Percentiles rank a stretch among this genome's conserved stretches.
These are phyloP conservation scores for Colletotrichum zoysiae DNA, from an alignment of 2,329 filamentous ascomycete species.

Conservation along the genomic window DNA sequence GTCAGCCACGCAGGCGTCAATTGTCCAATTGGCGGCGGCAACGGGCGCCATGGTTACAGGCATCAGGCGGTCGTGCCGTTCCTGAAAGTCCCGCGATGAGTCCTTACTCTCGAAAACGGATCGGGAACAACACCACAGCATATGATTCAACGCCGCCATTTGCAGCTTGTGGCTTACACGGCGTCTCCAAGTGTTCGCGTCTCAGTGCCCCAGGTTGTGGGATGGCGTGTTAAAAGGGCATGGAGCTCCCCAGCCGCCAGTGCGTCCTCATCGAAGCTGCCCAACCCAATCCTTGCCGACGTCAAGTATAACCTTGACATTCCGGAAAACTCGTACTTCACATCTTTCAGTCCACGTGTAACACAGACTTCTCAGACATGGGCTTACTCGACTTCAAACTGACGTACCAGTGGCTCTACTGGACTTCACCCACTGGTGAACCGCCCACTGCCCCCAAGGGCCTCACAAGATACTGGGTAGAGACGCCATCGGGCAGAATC, in stretches of 20 bases:
- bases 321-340: neutral
- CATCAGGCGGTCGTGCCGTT: neutral
- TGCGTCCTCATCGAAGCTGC: neutral
- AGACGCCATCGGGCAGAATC: slow-evolving; percentile 59
- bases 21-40: slow-evolving; percentile 31
- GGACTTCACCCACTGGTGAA: slow-evolving; percentile 46
- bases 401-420: slow-evolving; percentile 51
- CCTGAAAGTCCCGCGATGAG: slow-evolving; percentile 35
- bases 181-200: slow-evolving; percentile 1
- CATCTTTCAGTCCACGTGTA: neutral
- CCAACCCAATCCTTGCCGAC: no score
- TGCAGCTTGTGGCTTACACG: slow-evolving; percentile 24
- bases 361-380: neutral
- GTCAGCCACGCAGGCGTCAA: slow-evolving; percentile 6
- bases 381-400: slow-evolving; percentile 48
- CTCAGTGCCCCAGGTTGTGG: neutral
- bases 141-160: slow-evolving; percentile 6
- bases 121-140: slow-evolving; percentile 13
- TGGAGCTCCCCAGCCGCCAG: slow-evolving; percentile 4
- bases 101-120: slow-evolving; percentile 29
- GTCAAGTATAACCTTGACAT: neutral
- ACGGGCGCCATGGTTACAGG: slow-evolving; percentile 16
- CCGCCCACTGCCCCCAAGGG: slow-evolving; percentile 52
- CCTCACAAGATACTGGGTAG: slow-evolving; percentile 59
- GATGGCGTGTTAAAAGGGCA: neutral